Evolutionary conservation across 1,284 basidiomycete species (phyloP), one percentile per base, ranked within the genome.

Genomic region (Xerocomus alliaceus): DNA sequence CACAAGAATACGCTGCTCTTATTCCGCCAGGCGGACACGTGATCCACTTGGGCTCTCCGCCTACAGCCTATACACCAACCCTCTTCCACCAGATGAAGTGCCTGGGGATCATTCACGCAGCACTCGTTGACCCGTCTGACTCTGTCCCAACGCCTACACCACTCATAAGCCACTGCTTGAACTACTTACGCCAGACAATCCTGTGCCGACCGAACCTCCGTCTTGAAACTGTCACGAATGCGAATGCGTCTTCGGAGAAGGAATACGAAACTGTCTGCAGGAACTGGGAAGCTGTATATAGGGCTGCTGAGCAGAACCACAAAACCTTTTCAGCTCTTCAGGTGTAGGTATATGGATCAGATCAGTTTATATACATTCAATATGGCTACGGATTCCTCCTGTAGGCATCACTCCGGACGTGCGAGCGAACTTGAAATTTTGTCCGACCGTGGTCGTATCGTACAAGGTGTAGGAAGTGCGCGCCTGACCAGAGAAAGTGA

Each of bases 81-180:
- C 68, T 76, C 29, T 73, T 76, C 54, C 75, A 76, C 54, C 73
- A 76, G 56, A 60, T 76, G 29, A 71, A 70, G 54, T 75, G 75
- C 46, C 63, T 76, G 12, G 71, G 65, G 41, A 71, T 74, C 26
- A 65, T 60, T 39, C 63, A 64, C 3, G 42, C 49, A 20, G 51
- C 22, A 18, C 57, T 62, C 24, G n/a, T 45, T 0, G 61, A 56
- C 5, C 46, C 54, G 3, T 18, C 37, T 12, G 41, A 54, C 39
- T 48, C 54, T 8, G 24, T 37, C 3, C 37, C 55, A 4, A 60
- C 34, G 4, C 46, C 60, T 6, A 58, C 65, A 17, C 50, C 62
- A 5, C 49, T 68, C 11, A 64, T 66, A n/a, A 62, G 63, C 31
- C 75, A 76, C 47, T 76, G 75, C 54, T 56, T 76, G 52, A 74